phyloP scores from a whole-genome alignment of 306 rosid species.

The Pyrus betulifolia region DNA sequence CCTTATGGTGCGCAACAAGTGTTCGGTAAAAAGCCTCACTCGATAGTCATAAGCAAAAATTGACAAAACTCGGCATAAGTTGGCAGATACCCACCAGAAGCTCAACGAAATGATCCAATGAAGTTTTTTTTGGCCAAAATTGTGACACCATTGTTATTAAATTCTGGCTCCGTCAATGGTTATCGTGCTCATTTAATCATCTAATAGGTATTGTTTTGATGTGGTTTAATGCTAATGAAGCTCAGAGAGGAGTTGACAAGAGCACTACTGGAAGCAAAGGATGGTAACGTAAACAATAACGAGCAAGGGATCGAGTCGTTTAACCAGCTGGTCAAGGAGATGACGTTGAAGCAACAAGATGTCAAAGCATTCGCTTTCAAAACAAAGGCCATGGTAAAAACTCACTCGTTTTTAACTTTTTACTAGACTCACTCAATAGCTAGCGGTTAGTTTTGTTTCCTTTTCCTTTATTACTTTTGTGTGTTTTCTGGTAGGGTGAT shows the following conservation, averaged over 20 bases:
- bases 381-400: constrained; percentile 76
- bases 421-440: background rate
- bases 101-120: no score
- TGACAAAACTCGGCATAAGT: no score
- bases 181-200: background rate
- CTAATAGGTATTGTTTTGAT: constrained; percentile 2
- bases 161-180: background rate
- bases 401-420: background rate
- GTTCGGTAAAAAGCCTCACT: no score
- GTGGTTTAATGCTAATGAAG: constrained; percentile 36
- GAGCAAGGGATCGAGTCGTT: constrained; percentile 58
- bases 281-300: constrained; percentile 21
- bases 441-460: background rate
- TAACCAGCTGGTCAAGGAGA: constrained; percentile 69
- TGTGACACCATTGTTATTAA: no score
- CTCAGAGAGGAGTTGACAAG: constrained; percentile 74
- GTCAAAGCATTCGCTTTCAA: constrained; percentile 71
- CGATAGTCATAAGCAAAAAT: no score
- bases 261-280: constrained; percentile 60
- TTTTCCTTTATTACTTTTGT: background rate
- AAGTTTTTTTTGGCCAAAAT: no score
- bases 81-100: no score
- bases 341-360: constrained; percentile 54
- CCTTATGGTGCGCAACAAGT: no score
- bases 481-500: constrained; percentile 4